Percentiles rank a stretch among this genome's conserved stretches.
Conservation (phyloP, 306 rosid genomes). For the Lathyrus aphaca region DNA sequence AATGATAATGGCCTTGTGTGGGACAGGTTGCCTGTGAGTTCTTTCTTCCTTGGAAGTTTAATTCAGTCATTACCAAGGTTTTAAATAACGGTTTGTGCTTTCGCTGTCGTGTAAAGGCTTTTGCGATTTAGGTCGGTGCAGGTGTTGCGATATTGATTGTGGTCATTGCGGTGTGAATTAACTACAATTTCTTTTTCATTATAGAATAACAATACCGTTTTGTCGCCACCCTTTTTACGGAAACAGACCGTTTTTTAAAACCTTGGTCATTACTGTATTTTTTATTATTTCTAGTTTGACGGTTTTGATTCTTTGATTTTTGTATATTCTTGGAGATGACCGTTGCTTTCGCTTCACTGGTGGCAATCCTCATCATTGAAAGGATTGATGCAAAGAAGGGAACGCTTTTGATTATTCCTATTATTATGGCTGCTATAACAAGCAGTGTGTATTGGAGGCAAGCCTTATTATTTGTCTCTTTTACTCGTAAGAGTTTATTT, state of each 20-base stretch:
- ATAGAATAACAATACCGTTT: too few species aligned
- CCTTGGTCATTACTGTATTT: neutral
- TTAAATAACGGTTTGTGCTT: too few species aligned
- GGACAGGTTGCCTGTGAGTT: conserved; percentile 88
- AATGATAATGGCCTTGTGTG: conserved; percentile 82
- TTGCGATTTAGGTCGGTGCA: too few species aligned
- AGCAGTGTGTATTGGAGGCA: conserved; percentile 87
- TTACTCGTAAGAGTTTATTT: conserved; percentile 15
- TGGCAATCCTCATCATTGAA: conserved; percentile 80
- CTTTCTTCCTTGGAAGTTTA: conserved; percentile 29
- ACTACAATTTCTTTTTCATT: too few species aligned
- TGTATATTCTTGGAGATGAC: conserved; percentile 63
- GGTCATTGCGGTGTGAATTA: too few species aligned
- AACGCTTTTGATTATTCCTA: conserved; percentile 59
- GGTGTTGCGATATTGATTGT: too few species aligned
- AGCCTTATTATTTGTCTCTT: conserved; percentile 39
- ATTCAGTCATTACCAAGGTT: conserved; percentile 9
- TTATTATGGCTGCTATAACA: conserved; percentile 59
- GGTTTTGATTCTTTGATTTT: conserved; percentile 28
- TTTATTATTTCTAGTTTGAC: neutral
- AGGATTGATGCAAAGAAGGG: conserved; percentile 85
- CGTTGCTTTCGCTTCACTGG: conserved; percentile 74
- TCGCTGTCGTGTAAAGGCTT: too few species aligned
- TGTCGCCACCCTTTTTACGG: too few species aligned
- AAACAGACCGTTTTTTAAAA: too few species aligned